A percentile compares a stretch with the other conserved stretches of the same genome.
phyloP scores from a whole-genome alignment of 106 monocot genomes.

The Dioscorea alata region DNA sequence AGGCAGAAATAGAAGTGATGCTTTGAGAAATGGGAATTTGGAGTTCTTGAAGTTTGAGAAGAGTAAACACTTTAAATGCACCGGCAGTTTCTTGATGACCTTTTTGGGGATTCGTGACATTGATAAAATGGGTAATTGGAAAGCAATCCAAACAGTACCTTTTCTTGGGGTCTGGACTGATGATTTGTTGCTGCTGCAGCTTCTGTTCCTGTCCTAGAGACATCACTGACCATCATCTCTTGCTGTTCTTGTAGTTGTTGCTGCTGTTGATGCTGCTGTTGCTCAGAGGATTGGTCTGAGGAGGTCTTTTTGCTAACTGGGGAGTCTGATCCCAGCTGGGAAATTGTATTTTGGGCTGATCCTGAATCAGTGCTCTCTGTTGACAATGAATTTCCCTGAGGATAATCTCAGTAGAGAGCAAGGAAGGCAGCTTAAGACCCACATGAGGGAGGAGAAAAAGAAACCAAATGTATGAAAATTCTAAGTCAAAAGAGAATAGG shows the following conservation, averaged over 20 bases:
- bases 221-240: constrained; percentile 20
- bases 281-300: constrained; percentile 19
- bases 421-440: neutral
- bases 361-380: constrained; percentile 76
- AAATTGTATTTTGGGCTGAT: constrained; percentile 58
- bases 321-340: constrained; percentile 57
- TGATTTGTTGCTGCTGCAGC: constrained; percentile 8
- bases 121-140: neutral
- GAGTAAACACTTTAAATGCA: neutral
- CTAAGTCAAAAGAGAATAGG: constrained; percentile 8
- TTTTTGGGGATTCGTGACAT: constrained; percentile 11
- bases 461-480: neutral
- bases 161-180: constrained; percentile 24
- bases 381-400: constrained; percentile 50
- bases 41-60: no score
- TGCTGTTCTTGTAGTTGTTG: constrained; percentile 6
- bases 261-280: constrained; percentile 26
- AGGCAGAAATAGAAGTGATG: neutral
- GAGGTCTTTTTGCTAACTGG: constrained; percentile 44
- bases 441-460: neutral
- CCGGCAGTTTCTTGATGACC: neutral
- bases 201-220: constrained; percentile 20
- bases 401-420: neutral
- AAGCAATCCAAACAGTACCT: constrained; percentile 17
- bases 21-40: neutral